Evolutionary conservation across 345 rosid genomes (phyloP), one percentile per base, ranked within the genome.

Genomic region (Pistacia integerrima): DNA sequence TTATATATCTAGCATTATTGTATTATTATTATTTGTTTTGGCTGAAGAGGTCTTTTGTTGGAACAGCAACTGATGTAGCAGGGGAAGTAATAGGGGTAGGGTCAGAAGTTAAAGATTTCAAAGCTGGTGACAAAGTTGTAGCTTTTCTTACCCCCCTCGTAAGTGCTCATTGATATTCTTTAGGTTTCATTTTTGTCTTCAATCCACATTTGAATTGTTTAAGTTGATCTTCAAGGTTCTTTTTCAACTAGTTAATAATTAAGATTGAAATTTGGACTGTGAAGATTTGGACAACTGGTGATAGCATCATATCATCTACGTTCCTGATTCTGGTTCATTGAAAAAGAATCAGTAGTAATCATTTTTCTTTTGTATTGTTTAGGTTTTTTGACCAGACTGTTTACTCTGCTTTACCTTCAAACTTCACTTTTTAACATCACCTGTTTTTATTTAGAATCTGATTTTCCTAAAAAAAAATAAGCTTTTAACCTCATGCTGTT

Each of bases 51-150:
- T 67, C 4, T 77, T 72, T 73, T 69, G 74, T 25, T 83, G 83
- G 83, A 41, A 78, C 85, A 94, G 97, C 83, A 77, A 85, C 84
- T 33, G 97, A 92, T 86, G 91, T 92, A 55, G 91, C 93, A 12
- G 98, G 93, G 79, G 98, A 94, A 73, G 86, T 92, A 0, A 72
- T 89, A 25, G 84, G 87, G 78, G 90, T 89, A 80, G 98, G 98
- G 69, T 41, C 88, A 49, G 88, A 67, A 70, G 92, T 89, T 62
- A 55, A 83, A 72, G 82, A 86, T n/a, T 88, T 90, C 80, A 91
- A 85, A 70, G 76, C 82, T 4, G 97, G 98, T 59, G 97, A 94
- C 78, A 91, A 88, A 91, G 97, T 92, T 80, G 92, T 92, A 1
- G 88, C 94, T 13, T 30, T 78, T 64, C 89, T 92, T 49, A 79